A percentile compares a stretch with the other conserved stretches of the same genome.
phyloP scores from a whole-genome alignment of 805 yeast genomes.

The Hanseniaspora vineae region DNA sequence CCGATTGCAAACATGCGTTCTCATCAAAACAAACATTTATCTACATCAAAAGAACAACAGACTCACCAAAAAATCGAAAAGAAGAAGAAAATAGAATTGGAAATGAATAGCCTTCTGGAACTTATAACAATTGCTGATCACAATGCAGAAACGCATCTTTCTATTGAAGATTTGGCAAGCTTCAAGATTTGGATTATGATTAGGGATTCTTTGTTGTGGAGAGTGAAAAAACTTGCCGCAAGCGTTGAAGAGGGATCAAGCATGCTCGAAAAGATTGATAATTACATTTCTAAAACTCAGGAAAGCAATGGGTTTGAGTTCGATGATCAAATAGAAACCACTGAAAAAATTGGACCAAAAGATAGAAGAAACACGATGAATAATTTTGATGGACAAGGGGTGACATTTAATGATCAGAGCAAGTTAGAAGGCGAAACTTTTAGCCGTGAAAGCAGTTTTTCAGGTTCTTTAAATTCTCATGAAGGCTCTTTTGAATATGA shows the following conservation, averaged over 20 bases:
- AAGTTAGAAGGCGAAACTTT: not conserved
- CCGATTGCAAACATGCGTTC: not conserved
- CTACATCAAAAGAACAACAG: not conserved
- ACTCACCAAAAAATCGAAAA: not conserved
- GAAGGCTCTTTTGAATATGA: not conserved
- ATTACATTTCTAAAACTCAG: not conserved
- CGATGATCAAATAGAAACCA: no score
- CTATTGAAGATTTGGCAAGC: slow-evolving; percentile 19
- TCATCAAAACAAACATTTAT: not conserved
- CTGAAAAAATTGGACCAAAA: no score
- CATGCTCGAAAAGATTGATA: not conserved
- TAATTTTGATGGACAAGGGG: no score
- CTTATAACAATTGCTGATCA: slow-evolving; percentile 19
- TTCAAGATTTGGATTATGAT: slow-evolving; percentile 22
- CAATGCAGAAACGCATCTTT: slow-evolving; percentile 20
- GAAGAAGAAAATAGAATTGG: not conserved
- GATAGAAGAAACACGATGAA: no score
- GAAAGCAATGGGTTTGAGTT: no score
- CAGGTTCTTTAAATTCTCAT: not conserved
- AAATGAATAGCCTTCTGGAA: slow-evolving; percentile 7
- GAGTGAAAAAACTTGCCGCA: slow-evolving; percentile 11
- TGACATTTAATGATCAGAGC: no score
- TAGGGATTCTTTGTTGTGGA: slow-evolving; percentile 23
- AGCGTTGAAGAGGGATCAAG: not conserved
- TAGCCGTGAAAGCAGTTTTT: not conserved